phyloP scores from a whole-genome alignment of 495 filamentous ascomycete genomes.

The Trichoderma orchidacearum region DNA sequence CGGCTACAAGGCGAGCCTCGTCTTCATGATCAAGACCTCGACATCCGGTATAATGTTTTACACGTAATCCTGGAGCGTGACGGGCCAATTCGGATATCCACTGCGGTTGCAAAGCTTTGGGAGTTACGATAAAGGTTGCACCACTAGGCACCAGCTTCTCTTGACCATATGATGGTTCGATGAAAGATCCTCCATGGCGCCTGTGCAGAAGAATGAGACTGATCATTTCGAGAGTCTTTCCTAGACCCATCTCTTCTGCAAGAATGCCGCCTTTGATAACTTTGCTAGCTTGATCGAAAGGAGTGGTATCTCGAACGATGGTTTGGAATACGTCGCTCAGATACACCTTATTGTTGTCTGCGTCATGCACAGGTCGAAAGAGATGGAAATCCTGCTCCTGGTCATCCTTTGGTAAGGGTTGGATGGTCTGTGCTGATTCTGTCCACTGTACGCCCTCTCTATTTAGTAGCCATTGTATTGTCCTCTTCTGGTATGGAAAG shows the following conservation, averaged over 20 bases:
- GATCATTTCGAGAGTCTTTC: conserved; percentile 87
- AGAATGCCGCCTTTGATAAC: conserved; percentile 53
- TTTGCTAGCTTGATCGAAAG: conserved; percentile 27
- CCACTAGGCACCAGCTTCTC: conserved; percentile 27
- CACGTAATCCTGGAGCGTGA: conserved; percentile 37
- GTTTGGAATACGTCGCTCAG: conserved; percentile 53
- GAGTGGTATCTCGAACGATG: conserved; percentile 35
- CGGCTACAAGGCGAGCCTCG: conserved; percentile 29
- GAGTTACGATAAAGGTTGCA: conserved; percentile 81
- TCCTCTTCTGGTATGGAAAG: conserved; percentile 30
- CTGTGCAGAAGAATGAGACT: conserved; percentile 56
- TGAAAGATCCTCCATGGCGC: conserved; percentile 10
- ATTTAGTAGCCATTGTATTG: conserved; percentile 30
- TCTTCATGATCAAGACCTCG: conserved; percentile 16
- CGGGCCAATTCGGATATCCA: conserved; percentile 69
- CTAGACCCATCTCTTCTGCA: conserved; percentile 93
- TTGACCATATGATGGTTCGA: conserved; percentile 15
- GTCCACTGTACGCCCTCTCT: conserved; percentile 27
- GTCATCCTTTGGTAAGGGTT: background rate
- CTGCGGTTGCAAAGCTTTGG: conserved; percentile 66
- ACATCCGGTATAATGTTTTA: conserved; percentile 32
- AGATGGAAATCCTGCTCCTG: conserved; percentile 6
- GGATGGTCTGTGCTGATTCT: conserved; percentile 7
- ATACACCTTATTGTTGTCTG: conserved; percentile 15
- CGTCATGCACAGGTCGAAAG: conserved; percentile 14